Conservation (phyloP, 148 eudicot species). For the Simmondsia chinensis region DNA sequence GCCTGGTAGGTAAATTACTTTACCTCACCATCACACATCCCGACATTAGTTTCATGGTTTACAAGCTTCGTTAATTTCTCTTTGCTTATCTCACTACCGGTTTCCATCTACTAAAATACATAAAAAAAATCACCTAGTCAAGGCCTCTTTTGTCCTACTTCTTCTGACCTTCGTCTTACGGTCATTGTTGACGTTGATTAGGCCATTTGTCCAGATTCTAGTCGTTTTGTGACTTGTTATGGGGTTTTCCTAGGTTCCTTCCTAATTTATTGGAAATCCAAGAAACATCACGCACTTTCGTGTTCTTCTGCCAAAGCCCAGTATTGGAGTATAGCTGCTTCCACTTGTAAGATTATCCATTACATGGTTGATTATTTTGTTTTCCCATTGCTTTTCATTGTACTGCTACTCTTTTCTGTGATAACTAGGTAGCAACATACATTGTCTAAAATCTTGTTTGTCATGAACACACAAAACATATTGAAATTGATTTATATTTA, state of each 20-base stretch:
- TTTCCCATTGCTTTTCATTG: background rate
- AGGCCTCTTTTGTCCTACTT: background rate
- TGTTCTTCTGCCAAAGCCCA: background rate
- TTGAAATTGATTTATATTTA: conserved; percentile 1
- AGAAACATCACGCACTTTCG: background rate
- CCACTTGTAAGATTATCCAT: background rate
- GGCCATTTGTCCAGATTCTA: background rate
- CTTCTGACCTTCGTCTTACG: too few relatives aligned
- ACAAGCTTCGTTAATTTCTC: background rate
- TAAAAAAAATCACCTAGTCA: background rate
- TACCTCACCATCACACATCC: background rate
- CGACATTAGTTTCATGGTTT: background rate
- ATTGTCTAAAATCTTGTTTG: background rate
- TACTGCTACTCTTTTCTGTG: background rate
- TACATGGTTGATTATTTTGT: background rate
- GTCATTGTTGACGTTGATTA: conserved; percentile 2
- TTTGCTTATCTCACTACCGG: background rate
- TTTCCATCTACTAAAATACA: background rate
- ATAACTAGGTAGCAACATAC: background rate
- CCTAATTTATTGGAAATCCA: conserved; percentile 3
- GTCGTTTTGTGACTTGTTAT: background rate
- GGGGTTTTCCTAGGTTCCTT: background rate
- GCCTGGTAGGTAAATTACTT: background rate
- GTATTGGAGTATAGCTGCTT: background rate
- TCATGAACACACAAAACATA: conserved; percentile 2